Conservation (phyloP, 2,329 filamentous ascomycete genomes). For the Truncatella angustata region DNA sequence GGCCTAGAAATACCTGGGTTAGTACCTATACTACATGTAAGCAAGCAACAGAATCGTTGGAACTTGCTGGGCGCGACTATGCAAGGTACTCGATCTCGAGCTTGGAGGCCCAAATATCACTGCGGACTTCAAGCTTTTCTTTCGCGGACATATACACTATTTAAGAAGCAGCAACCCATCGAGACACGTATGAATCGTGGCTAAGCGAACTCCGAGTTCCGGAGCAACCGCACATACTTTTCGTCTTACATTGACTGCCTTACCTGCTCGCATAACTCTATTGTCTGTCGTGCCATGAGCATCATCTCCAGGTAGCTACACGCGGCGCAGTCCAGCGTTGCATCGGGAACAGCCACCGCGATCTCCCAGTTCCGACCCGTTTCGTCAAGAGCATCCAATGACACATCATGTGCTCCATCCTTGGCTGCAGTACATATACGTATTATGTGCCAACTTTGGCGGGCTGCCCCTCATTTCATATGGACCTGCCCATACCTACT, state of each 20-base stretch:
- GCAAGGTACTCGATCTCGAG: neutral
- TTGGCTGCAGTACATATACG: neutral
- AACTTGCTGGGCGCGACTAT: neutral
- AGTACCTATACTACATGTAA: too few relatives aligned
- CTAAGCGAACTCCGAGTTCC: conserved; percentile 6
- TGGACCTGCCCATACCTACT: too few relatives aligned
- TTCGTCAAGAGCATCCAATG: neutral
- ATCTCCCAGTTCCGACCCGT: neutral
- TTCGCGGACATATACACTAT: neutral
- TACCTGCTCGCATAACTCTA: neutral
- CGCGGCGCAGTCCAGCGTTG: neutral
- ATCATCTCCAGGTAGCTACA: neutral
- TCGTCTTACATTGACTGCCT: neutral
- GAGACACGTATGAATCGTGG: neutral
- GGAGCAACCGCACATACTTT: neutral
- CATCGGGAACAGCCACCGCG: neutral
- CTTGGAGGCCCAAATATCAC: too few relatives aligned
- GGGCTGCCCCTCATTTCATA: neutral
- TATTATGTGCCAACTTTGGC: neutral
- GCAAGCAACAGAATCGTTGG: too few relatives aligned
- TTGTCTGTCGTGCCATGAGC: neutral
- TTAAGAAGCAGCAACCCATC: too few relatives aligned
- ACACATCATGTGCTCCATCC: neutral
- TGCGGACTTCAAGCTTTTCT: neutral
- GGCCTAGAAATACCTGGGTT: too few relatives aligned